Evolutionary conservation across 441 rosid species (phyloP).

Genomic region (Croton setiger): DNA sequence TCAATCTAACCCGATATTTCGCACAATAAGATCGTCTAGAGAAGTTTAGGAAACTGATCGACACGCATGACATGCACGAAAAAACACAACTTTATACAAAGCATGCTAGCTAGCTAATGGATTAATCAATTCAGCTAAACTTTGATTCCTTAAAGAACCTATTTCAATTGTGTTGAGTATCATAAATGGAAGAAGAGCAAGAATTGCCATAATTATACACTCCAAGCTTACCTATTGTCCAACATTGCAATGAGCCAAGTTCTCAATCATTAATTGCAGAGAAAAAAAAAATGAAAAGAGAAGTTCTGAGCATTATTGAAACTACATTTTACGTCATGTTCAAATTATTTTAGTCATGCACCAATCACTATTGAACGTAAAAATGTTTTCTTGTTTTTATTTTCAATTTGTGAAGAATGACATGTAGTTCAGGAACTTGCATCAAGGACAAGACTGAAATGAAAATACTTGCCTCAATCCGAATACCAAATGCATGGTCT

Average conservation of each 20-base stretch:
- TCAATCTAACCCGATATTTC: not conserved
- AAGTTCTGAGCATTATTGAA: not conserved
- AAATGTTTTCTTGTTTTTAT: not conserved
- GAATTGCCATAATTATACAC: not conserved
- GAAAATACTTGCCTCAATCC: conserved; percentile 68
- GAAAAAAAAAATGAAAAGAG: not conserved
- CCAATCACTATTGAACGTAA: not conserved
- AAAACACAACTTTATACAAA: not conserved
- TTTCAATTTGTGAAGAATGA: not conserved
- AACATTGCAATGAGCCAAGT: not conserved
- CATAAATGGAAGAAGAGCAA: not conserved
- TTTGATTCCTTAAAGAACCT: not conserved
- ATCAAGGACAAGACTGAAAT: not conserved
- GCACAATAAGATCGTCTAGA: not conserved
- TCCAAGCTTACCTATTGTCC: not conserved
- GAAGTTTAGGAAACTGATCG: not conserved
- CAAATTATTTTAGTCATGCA: too few species aligned
- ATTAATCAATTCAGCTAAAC: not conserved
- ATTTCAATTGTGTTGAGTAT: too few species aligned
- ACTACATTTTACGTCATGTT: too few species aligned
- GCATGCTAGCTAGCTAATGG: not conserved
- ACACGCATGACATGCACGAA: not conserved
- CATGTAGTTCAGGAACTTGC: not conserved
- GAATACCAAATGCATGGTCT: conserved; percentile 97
- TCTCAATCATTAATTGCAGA: not conserved